phyloP scores from a whole-genome alignment of 2,329 filamentous ascomycete genomes.

The Beauveria scarabaeidicola region DNA sequence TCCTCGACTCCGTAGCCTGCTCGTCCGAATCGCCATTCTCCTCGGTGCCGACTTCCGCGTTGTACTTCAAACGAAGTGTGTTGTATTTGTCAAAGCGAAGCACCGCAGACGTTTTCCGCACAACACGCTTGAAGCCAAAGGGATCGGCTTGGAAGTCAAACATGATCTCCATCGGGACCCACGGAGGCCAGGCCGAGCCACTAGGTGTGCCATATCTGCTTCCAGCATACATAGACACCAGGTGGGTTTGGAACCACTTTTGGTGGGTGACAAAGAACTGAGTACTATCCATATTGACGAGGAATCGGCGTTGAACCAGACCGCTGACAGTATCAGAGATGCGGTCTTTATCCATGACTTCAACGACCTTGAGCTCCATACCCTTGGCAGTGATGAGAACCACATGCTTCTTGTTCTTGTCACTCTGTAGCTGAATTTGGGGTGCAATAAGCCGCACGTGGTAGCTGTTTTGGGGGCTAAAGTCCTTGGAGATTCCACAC shows the following conservation, averaged over 20 bases:
- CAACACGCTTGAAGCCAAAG: constrained; percentile 95
- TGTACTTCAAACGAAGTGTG: constrained; percentile 90
- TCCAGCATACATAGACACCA: constrained; percentile 88
- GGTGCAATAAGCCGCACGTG: constrained; percentile 91
- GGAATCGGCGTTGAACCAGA: constrained; percentile 87
- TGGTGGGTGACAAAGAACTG: constrained; percentile 97
- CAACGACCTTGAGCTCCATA: constrained; percentile 95
- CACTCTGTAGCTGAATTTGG: constrained; percentile 95
- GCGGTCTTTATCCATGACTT: constrained; percentile 94
- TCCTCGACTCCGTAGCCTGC: constrained; percentile 62
- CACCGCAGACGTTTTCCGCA: constrained; percentile 92
- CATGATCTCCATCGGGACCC: constrained; percentile 98
- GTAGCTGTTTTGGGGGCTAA: constrained; percentile 85
- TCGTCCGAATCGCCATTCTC: constrained; percentile 37
- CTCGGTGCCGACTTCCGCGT: constrained; percentile 75
- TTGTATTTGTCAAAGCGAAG: constrained; percentile 98
- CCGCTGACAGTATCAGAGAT: constrained; percentile 90
- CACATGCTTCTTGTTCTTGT: constrained; percentile 96
- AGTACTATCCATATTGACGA: constrained; percentile 91
- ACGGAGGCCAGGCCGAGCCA: constrained; percentile 90
- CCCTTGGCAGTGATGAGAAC: constrained; percentile 93
- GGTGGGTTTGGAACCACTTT: constrained; percentile 76
- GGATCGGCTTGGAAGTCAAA: constrained; percentile 91
- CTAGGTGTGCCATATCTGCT: constrained; percentile 82
- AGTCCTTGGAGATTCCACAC: constrained; percentile 76